Evolutionary conservation across 495 filamentous ascomycete genomes (phyloP).

Genomic region (Penicillium waksmanii): DNA sequence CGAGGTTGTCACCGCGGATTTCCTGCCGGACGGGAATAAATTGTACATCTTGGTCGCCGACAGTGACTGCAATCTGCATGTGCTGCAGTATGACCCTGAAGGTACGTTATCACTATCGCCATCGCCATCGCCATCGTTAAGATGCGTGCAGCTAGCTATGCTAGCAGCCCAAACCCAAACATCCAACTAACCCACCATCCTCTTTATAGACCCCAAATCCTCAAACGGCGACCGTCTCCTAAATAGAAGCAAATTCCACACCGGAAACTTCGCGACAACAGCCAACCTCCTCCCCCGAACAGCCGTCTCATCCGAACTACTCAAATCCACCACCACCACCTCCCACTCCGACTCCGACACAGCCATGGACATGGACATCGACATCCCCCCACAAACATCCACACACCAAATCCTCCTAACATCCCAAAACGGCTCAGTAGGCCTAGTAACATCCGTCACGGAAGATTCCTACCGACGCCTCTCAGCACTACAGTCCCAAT

Average conservation of each 20-base stretch:
- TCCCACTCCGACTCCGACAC: not conserved
- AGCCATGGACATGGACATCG: constrained; percentile 40
- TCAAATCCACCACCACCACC: not conserved
- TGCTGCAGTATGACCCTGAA: constrained; percentile 94
- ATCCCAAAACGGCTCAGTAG: constrained; percentile 71
- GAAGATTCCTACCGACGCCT: constrained; percentile 85
- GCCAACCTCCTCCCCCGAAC: constrained; percentile 76
- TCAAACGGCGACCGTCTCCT: constrained; percentile 86
- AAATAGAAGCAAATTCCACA: constrained; percentile 84
- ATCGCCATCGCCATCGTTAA: too few species aligned
- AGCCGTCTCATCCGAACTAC: constrained; percentile 39
- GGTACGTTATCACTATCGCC: constrained; percentile 38
- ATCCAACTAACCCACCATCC: not conserved
- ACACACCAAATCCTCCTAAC: constrained; percentile 68
- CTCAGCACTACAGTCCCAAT: constrained; percentile 76
- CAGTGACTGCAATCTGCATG: constrained; percentile 81
- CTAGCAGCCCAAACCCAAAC: constrained; percentile 16
- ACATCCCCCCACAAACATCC: constrained; percentile 18
- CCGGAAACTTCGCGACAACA: constrained; percentile 72
- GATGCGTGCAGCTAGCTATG: too few species aligned
- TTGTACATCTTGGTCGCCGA: constrained; percentile 84
- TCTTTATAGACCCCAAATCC: constrained; percentile 79
- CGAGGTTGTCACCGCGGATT: constrained; percentile 81
- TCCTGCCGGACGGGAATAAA: constrained; percentile 83
- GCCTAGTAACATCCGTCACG: constrained; percentile 74